These are phyloP conservation scores for Tulasnella sp. DNA, from an alignment of 768 basidiomycete species.

Conservation along the genomic window DNA sequence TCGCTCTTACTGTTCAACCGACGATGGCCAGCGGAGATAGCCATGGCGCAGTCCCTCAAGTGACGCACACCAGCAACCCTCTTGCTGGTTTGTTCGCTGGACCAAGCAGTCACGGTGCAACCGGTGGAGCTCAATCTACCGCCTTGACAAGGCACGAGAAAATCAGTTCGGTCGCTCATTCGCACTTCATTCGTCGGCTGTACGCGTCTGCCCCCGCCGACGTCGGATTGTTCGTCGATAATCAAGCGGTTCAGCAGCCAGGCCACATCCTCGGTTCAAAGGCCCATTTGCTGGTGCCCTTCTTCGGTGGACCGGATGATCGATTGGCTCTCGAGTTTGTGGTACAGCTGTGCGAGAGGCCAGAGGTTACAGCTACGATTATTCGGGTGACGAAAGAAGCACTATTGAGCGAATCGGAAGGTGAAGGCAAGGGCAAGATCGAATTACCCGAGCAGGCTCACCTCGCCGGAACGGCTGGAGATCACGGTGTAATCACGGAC, in stretches of 20 bases:
- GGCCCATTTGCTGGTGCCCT: slow-evolving; percentile 77
- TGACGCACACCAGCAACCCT: slow-evolving; percentile 47
- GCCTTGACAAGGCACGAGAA: slow-evolving; percentile 41
- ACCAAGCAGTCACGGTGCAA: slow-evolving; percentile 37
- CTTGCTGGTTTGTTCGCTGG: slow-evolving; percentile 69
- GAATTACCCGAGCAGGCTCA: slow-evolving; percentile 1
- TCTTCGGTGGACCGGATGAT: slow-evolving; percentile 94
- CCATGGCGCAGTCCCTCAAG: not conserved
- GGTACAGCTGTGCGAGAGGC: slow-evolving; percentile 63
- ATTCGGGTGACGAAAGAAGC: slow-evolving; percentile 52
- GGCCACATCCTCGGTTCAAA: slow-evolving; percentile 10
- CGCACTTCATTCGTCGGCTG: slow-evolving; percentile 80
- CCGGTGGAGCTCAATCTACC: slow-evolving; percentile 27
- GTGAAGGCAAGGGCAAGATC: not conserved
- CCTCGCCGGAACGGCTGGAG: not conserved
- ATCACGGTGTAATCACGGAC: not conserved
- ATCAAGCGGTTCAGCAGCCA: slow-evolving; percentile 38
- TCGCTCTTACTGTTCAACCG: not conserved
- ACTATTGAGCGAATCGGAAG: not conserved
- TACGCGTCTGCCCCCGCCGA: slow-evolving; percentile 70
- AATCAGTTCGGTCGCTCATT: slow-evolving; percentile 57
- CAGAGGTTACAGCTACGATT: slow-evolving; percentile 65
- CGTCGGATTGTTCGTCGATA: slow-evolving; percentile 83
- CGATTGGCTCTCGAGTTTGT: slow-evolving; percentile 77
- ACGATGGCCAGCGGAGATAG: not conserved